Percentiles rank a stretch among this genome's conserved stretches.
These are phyloP conservation scores for Ammopiptanthus mongolicus DNA, from an alignment of 306 rosid genomes.

Conservation along the genomic window DNA sequence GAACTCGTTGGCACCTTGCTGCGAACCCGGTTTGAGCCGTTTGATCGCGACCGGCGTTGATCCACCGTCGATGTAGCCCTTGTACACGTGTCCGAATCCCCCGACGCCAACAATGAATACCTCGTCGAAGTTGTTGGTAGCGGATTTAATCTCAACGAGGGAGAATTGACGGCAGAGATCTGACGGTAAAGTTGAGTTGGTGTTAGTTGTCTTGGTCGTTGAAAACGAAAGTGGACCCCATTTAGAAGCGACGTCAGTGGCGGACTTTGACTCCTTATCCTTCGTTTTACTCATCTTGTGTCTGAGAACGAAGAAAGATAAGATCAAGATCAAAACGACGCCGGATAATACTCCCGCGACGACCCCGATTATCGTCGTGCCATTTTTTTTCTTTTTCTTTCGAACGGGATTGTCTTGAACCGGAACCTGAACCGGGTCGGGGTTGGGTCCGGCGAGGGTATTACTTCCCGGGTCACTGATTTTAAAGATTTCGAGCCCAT, in stretches of 20 bases:
- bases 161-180: conserved; percentile 38
- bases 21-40: conserved; percentile 43
- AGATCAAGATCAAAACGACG: background rate
- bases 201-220: conserved; percentile 23
- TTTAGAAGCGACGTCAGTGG: background rate
- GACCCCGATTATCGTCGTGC: background rate
- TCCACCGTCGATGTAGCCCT: conserved; percentile 38
- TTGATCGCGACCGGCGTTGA: conserved; percentile 33
- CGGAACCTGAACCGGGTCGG: conserved; percentile 10
- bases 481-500: conserved; percentile 54
- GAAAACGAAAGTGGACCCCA: conserved; percentile 33
- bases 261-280: background rate
- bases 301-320: background rate
- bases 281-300: background rate
- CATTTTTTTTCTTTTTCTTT: background rate
- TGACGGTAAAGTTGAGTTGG: conserved; percentile 18
- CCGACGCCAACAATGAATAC: conserved; percentile 35
- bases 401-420: background rate
- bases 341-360: conserved; percentile 3
- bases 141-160: conserved; percentile 22
- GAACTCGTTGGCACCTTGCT: conserved; percentile 41
- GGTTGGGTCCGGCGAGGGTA: conserved; percentile 40
- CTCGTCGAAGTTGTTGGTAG: conserved; percentile 39
- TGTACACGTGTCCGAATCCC: conserved; percentile 55
- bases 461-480: background rate